These are phyloP conservation scores for Polyrhizophydium stewartii DNA, from an alignment of 371 early-diverging fungal genomes.

Conservation along the genomic window DNA sequence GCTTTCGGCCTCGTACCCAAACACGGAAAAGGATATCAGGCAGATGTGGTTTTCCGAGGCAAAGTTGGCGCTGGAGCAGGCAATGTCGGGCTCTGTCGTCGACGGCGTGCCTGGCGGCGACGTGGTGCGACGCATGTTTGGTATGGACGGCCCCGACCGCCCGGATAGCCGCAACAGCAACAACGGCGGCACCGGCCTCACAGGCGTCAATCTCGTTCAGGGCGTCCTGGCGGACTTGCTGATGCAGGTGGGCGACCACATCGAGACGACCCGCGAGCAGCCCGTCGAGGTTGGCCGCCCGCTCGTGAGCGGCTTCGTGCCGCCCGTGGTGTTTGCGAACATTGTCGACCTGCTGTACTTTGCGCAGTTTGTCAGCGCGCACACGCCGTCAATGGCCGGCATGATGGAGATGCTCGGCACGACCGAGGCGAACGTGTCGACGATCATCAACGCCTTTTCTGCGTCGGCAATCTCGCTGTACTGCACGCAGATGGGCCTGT, in stretches of 20 bases:
- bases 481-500: neutral
- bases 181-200: neutral
- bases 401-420: neutral
- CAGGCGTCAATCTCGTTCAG: neutral
- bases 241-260: neutral
- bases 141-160: too few species aligned
- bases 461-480: neutral
- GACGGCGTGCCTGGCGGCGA: neutral
- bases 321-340: neutral
- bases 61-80: neutral
- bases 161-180: too few species aligned
- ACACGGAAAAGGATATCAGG: neutral
- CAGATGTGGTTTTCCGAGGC: neutral
- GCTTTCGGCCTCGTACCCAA: slow-evolving; percentile 10
- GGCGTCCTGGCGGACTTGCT: neutral
- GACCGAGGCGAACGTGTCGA: neutral
- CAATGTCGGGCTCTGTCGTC: neutral
- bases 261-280: neutral
- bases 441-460: neutral
- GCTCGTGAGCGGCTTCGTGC: neutral
- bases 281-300: neutral
- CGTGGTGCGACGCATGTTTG: neutral
- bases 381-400: neutral
- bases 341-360: neutral
- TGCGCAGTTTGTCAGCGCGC: neutral